Base-by-base conservation (phyloP, 2,329 filamentous ascomycete species). In the Sordariomycetes sp. region DNA sequence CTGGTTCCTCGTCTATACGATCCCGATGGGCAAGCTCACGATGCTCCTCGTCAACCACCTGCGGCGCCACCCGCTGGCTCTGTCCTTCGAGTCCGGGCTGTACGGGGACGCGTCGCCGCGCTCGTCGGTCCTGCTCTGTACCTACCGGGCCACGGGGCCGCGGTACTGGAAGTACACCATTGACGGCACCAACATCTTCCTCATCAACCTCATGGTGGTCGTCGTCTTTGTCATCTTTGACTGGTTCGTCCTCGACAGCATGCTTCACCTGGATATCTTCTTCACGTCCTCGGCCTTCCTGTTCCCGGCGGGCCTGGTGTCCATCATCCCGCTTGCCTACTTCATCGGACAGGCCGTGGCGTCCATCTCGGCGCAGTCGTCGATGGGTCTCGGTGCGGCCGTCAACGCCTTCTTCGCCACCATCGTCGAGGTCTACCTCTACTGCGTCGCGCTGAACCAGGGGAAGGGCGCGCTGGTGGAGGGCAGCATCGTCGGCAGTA, bases 141-240 rank as follows among this genome's bases (percentile, higher is more conserved):
- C 94, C 6, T 99, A 99, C 74, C 88, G 95, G 60, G 94, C 94
- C 51, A 93, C 95, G 14, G 94, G 94, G 14, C 79, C 85, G 64
- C 93, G 93, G 71, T 99, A 99, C 76, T 99, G 95, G 93, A 99
- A 99, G 74, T 99, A 99, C 74, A 99, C 94, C 3, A 80, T 99
- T 60, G 94, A 99, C 68, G 95, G 94, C 58, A 99, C 94, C 61
- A 99, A 99, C 73, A 96, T 99, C 68, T 97, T 99, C 74, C 83
- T 99, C 64, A 97, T 99, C 77, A 99, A 99, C 70, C 81, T 99
- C 59, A 90, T 97, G 75, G 88, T 85, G 14, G 83, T 99, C 20
- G 94, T 99, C n/a, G 76, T 89, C 25, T 97, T 99, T 68, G 89
- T 93, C 67, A 95, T 99, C 62, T 83, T 96, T 63, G 94, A 99